Conservation (phyloP, 2,329 filamentous ascomycete genomes). For the Stachybotrys chartarum region DNA sequence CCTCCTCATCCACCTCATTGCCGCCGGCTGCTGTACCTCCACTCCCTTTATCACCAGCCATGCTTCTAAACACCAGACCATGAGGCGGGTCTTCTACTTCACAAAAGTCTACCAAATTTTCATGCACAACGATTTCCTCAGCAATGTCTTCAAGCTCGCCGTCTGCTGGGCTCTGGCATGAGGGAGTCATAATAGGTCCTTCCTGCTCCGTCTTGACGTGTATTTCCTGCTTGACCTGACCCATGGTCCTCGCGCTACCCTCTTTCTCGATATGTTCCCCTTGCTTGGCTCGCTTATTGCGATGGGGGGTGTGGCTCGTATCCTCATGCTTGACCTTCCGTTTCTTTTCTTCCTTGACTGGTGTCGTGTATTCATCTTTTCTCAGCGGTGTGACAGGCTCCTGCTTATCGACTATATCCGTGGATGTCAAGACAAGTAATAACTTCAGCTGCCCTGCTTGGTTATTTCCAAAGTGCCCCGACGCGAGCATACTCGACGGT, state of each 20-base stretch:
- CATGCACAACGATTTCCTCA: background rate
- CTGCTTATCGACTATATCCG: constrained; percentile 1
- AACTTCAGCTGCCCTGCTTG: background rate
- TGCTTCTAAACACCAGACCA: background rate
- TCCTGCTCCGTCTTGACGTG: background rate
- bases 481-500: background rate
- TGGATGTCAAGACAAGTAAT: background rate
- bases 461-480: background rate
- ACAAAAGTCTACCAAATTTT: background rate
- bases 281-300: background rate
- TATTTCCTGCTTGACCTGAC: background rate
- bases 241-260: background rate
- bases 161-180: background rate
- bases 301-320: background rate
- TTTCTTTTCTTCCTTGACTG: background rate
- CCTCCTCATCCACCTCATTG: background rate
- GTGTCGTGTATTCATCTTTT: background rate
- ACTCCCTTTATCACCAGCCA: background rate
- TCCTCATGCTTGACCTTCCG: constrained; percentile 1
- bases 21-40: background rate
- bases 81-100: background rate
- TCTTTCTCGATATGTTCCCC: background rate
- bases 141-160: background rate
- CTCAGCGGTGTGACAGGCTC: background rate
- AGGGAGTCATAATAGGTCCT: background rate